Percentiles rank a stretch among this genome's conserved stretches.
Conservation (phyloP, 495 filamentous ascomycete species). For the Hypoxylon trugodes region DNA sequence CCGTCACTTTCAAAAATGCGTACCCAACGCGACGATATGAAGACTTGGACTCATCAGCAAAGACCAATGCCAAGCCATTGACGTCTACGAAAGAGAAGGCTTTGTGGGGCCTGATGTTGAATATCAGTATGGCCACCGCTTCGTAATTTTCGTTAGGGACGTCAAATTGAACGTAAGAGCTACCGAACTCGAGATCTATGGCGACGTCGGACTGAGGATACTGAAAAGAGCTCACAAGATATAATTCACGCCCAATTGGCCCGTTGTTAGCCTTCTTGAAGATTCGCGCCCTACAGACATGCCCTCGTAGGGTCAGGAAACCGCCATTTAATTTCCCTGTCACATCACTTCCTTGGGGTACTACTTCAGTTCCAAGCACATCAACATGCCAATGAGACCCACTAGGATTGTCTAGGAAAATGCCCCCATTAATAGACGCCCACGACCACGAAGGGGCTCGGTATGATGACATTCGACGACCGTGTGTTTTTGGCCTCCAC, state of each 20-base stretch:
- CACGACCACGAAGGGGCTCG: slow-evolving; percentile 43
- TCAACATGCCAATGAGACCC: not conserved
- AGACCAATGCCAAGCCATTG: slow-evolving; percentile 1
- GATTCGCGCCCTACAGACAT: not conserved
- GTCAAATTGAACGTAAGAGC: slow-evolving; percentile 7
- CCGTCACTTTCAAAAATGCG: not conserved
- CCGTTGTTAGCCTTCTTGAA: not conserved
- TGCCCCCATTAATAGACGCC: slow-evolving; percentile 30
- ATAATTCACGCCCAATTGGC: not conserved
- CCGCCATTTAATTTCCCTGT: not conserved
- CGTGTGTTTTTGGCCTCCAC: slow-evolving; percentile 15
- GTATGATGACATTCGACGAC: slow-evolving; percentile 5
- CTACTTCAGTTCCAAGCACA: not conserved
- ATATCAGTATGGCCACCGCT: not conserved
- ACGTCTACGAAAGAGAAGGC: not conserved
- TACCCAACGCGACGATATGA: slow-evolving; percentile 24
- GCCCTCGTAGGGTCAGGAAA: not conserved
- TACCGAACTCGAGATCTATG: not conserved
- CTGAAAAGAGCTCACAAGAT: not conserved
- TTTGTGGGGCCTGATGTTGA: not conserved
- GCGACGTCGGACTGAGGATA: not conserved
- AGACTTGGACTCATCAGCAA: not conserved
- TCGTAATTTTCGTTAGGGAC: not conserved
- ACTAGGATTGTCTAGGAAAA: not conserved
- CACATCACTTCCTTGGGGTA: not conserved